A percentile compares a stretch with the other conserved stretches of the same genome.
Conservation (phyloP, 768 basidiomycete species). For the Podaxis mareebaensis region DNA sequence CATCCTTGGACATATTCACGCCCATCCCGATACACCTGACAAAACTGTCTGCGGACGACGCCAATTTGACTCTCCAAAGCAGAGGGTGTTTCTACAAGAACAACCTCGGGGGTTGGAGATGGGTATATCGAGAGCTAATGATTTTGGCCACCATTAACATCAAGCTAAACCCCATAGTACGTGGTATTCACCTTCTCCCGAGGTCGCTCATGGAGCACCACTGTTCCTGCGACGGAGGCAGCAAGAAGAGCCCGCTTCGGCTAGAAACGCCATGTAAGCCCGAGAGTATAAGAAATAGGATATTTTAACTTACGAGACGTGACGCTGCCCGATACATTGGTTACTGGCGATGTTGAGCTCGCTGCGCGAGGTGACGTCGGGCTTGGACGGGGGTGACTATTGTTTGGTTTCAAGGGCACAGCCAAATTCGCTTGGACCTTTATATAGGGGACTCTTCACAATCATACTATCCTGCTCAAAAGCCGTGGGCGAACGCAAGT, state of each 20-base stretch:
- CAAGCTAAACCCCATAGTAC: constrained; percentile 2
- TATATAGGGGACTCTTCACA: neutral
- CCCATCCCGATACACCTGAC: constrained; percentile 56
- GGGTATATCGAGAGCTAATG: constrained; percentile 73
- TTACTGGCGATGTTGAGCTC: constrained; percentile 9
- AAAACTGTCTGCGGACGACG: constrained; percentile 55
- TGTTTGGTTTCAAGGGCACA: constrained; percentile 23
- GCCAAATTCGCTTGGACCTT: neutral
- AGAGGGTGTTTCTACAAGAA: too few species aligned
- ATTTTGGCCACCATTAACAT: neutral
- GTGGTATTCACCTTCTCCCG: constrained; percentile 31
- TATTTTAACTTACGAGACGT: constrained; percentile 26
- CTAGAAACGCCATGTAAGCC: constrained; percentile 21
- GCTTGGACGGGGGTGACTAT: constrained; percentile 24
- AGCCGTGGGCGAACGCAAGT: too few species aligned
- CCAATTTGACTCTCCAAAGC: too few species aligned
- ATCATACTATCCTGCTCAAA: neutral
- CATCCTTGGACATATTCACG: constrained; percentile 68
- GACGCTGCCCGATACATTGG: constrained; percentile 35
- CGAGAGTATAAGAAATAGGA: neutral
- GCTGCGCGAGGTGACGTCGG: constrained; percentile 17
- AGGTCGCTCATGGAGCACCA: constrained; percentile 30
- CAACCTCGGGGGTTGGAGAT: too few species aligned
- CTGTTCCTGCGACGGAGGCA: constrained; percentile 32
- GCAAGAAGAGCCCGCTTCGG: constrained; percentile 36